phyloP scores from a whole-genome alignment of 2,329 filamentous ascomycete genomes.

The Purpureocillium lavendulum region DNA sequence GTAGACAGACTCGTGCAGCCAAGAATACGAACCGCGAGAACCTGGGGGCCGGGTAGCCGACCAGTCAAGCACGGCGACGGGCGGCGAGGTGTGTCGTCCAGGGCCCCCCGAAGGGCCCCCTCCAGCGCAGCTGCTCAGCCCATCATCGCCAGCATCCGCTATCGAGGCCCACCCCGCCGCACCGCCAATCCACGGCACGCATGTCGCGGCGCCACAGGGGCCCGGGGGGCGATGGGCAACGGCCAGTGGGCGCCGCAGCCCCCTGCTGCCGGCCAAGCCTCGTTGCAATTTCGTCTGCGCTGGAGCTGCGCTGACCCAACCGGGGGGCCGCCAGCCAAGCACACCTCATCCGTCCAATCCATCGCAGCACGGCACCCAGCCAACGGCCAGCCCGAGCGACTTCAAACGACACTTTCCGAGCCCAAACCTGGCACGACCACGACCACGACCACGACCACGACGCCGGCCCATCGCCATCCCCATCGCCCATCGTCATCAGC shows the following conservation, averaged over 20 bases:
- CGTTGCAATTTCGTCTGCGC: slow-evolving; percentile 1
- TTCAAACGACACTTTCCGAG: slow-evolving; percentile 1
- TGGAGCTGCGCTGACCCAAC: no score
- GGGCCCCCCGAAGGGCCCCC: no score
- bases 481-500: background rate
- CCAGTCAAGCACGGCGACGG: no score
- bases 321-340: background rate
- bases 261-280: background rate
- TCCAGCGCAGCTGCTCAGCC: no score
- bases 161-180: no score
- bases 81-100: no score
- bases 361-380: background rate
- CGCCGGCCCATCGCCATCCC: background rate
- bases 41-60: no score
- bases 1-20: no score
- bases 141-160: no score
- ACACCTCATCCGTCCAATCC: background rate
- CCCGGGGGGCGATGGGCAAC: background rate
- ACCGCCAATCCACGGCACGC: background rate
- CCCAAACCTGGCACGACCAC: background rate
- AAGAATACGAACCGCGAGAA: no score
- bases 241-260: no score
- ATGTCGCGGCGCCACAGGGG: background rate
- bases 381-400: slow-evolving; percentile 1
- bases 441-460: background rate